A percentile compares a stretch with the other conserved stretches of the same genome.
Evolutionary conservation across 2,329 filamentous ascomycete species (phyloP).

Genomic region (Coniochaeta prunicola): DNA sequence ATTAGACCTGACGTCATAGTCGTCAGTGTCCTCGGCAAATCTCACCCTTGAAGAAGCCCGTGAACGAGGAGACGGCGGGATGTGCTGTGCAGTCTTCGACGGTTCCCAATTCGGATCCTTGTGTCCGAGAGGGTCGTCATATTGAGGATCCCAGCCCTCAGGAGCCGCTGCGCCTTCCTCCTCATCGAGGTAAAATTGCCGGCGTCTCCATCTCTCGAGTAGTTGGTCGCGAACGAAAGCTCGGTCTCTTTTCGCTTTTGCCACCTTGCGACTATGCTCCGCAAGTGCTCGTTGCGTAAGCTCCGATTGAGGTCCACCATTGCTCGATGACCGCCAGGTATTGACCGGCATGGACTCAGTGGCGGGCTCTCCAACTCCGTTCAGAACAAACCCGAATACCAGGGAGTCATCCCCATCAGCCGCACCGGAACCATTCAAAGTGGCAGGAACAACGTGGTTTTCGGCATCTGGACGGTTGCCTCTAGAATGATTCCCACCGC

Average conservation of each 20-base stretch:
- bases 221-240: constrained; percentile 42
- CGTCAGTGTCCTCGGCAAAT: constrained; percentile 64
- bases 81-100: constrained; percentile 32
- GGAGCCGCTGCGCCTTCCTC: constrained; percentile 69
- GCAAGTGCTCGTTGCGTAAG: neutral
- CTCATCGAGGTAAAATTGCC: constrained; percentile 77
- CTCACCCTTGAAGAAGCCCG: constrained; percentile 73
- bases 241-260: constrained; percentile 30
- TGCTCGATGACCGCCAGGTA: constrained; percentile 5
- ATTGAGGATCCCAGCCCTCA: constrained; percentile 51
- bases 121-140: constrained; percentile 44
- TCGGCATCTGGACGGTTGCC: neutral
- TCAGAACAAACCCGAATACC: neutral
- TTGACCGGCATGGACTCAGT: neutral
- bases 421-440: neutral
- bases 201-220: constrained; percentile 66
- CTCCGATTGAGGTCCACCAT: constrained; percentile 30
- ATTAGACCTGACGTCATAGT: constrained; percentile 65
- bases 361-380: neutral
- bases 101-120: constrained; percentile 30
- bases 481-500: neutral
- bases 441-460: neutral
- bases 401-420: neutral
- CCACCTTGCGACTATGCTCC: constrained; percentile 22
- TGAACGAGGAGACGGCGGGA: constrained; percentile 44